Evolutionary conservation across 768 basidiomycete genomes (phyloP).

Genomic region (Sarcomyxa edulis): DNA sequence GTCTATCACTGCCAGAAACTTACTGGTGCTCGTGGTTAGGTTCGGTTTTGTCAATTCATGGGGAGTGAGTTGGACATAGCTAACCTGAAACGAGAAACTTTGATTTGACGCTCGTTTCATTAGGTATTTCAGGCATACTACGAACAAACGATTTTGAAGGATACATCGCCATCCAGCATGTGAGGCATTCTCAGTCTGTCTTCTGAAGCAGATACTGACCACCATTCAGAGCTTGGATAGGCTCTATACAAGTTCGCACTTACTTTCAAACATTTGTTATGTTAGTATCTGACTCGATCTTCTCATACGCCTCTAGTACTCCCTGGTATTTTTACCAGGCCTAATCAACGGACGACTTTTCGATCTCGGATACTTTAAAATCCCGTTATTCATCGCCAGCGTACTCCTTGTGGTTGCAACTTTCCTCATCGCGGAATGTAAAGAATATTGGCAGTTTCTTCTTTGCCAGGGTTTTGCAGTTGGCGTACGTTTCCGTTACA

Average conservation of each 20-base stretch:
- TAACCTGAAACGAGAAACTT: background rate
- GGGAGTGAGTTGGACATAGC: slow-evolving; percentile 35
- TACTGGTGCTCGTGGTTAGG: slow-evolving; percentile 23
- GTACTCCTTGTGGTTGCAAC: slow-evolving; percentile 41
- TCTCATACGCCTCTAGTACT: slow-evolving; percentile 28
- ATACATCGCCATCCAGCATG: slow-evolving; percentile 49
- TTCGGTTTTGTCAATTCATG: slow-evolving; percentile 53
- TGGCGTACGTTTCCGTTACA: slow-evolving; percentile 43
- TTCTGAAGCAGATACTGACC: background rate
- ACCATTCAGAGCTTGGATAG: slow-evolving; percentile 29
- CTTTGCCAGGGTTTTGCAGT: slow-evolving; percentile 56
- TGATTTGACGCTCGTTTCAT: background rate
- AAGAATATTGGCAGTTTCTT: slow-evolving; percentile 60
- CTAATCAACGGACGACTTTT: slow-evolving; percentile 52
- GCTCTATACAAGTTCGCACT: slow-evolving; percentile 19
- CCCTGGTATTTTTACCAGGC: slow-evolving; percentile 45
- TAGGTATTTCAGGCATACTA: slow-evolving; percentile 63
- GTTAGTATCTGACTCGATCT: background rate
- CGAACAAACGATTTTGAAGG: slow-evolving; percentile 33
- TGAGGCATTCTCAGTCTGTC: slow-evolving; percentile 17
- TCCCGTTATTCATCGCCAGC: slow-evolving; percentile 38
- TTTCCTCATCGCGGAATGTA: slow-evolving; percentile 56
- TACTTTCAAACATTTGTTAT: no score
- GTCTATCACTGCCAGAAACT: background rate
- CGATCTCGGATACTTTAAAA: slow-evolving; percentile 52